Base-by-base conservation (phyloP, 176 grass and related monocot genomes). In the Juncus effusus region DNA sequence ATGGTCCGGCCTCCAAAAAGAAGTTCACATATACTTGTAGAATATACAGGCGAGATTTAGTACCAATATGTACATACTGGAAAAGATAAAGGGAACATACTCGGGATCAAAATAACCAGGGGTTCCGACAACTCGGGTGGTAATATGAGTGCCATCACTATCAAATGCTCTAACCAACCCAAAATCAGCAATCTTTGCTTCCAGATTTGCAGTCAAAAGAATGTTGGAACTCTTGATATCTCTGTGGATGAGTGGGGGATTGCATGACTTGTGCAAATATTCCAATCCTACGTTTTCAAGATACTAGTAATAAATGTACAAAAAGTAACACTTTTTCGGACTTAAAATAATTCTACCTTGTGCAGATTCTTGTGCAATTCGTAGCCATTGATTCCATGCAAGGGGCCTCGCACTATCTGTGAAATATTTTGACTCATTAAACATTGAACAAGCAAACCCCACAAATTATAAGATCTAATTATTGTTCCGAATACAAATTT, bases 361-460 rank as follows among this genome's bases (percentile, higher is more conserved):
- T 9, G 82, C 76, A 7, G 70, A 73, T 44, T 84, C 70, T 5
- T 79, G 52, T 7, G 76, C 72, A 6, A 84, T 84, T 12, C 35
- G 52, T 40, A 84, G 3, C 1, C 80, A 42, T 64, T 82, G 63
- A 7, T 35, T 40, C 74, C 74, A 77, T 39, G 37, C 49, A 8
- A 83, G 56, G 3, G 74, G 37, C n/a, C 12, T 42, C 4, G 2
- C 67, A 11, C 13, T 50, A 7, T 59, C 19, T 40, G 40, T 13
- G 51, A 55, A 55, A 13, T 13, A 55, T 13, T 13, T 55, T 55
- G 37, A 51, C 51, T 82, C 12, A 56, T 65, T 75, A 64, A 10
- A 63, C 6, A 4, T 36, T n/a, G 13, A 19, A 4, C 7, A 49
- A 41, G 4, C 7, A 28, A 12, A 72, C 35, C 49, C 12, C 13